Percentiles rank a stretch among this genome's conserved stretches.
Evolutionary conservation across 1,284 basidiomycete genomes (phyloP).

Genomic region (Moniliophthora roreri): DNA sequence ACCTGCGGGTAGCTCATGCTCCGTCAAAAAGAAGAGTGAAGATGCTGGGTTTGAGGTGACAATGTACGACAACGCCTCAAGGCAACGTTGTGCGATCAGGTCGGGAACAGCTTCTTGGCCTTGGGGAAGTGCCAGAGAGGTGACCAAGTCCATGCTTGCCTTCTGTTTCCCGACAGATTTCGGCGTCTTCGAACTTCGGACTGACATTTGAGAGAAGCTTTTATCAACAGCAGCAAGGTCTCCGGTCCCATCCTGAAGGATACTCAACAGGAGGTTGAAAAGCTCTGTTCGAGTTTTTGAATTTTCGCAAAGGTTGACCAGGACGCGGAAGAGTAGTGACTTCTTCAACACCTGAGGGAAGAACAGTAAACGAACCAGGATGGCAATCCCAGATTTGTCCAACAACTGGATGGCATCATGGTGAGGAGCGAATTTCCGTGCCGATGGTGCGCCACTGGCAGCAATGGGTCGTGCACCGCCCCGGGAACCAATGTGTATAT

Average conservation of each 20-base stretch:
- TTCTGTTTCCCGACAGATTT: conserved; percentile 72
- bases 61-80: conserved; percentile 87
- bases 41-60: conserved; percentile 82
- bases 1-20: conserved; percentile 84
- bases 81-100: conserved; percentile 87
- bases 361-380: conserved; percentile 91
- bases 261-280: conserved; percentile 89
- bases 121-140: conserved; percentile 53
- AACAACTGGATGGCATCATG: conserved; percentile 94
- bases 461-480: conserved; percentile 33
- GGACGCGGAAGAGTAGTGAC: conserved; percentile 84
- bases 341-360: conserved; percentile 93
- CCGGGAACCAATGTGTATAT: conserved; percentile 37
- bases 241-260: conserved; percentile 93
- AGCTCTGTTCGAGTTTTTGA: conserved; percentile 88
- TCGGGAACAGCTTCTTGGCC: conserved; percentile 88
- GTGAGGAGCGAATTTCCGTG: conserved; percentile 51
- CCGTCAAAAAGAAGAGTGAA: conserved; percentile 90
- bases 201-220: conserved; percentile 91
- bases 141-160: conserved; percentile 50
- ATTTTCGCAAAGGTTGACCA: conserved; percentile 97
- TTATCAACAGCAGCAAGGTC: conserved; percentile 92
- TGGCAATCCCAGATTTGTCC: conserved; percentile 88
- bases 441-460: conserved; percentile 25
- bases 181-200: conserved; percentile 63